Percentiles rank a stretch among this genome's conserved stretches.
Evolutionary conservation across 2,329 filamentous ascomycete genomes (phyloP).

Genomic region (Fusarium clavum): DNA sequence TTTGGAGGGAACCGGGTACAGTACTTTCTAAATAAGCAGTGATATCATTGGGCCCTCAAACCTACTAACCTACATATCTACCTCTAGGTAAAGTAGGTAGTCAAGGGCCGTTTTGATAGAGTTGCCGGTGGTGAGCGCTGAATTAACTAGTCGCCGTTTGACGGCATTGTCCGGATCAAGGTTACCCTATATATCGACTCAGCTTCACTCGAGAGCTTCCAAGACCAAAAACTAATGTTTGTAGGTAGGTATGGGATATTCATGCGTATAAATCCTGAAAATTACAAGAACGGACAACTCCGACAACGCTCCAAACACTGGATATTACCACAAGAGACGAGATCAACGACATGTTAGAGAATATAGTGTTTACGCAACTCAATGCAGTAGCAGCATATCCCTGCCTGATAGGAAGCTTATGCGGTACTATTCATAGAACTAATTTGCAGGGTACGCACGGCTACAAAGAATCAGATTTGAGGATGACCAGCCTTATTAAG

Average conservation of each 20-base stretch:
- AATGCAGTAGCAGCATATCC: constrained; percentile 19
- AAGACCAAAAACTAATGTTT: not conserved
- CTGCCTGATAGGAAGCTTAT: constrained; percentile 33
- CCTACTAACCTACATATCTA: not conserved
- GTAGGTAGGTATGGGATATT: not conserved
- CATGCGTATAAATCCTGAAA: not conserved
- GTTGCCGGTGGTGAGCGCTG: not conserved
- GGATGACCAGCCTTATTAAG: not conserved
- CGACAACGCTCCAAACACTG: not conserved
- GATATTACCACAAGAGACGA: not conserved
- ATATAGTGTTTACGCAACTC: not conserved
- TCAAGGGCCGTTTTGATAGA: not conserved
- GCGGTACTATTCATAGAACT: constrained; percentile 34
- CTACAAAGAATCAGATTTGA: not conserved
- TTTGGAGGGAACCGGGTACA: not conserved
- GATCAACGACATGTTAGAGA: not conserved
- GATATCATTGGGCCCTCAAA: not conserved
- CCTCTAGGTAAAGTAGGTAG: too few relatives aligned
- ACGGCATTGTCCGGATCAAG: not conserved
- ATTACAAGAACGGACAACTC: not conserved
- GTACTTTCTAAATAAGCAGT: not conserved
- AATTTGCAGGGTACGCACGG: constrained; percentile 15
- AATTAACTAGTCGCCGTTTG: constrained; percentile 21
- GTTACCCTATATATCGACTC: constrained; percentile 4
- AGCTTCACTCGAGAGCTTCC: not conserved